A percentile compares a stretch with the other conserved stretches of the same genome.
phyloP scores from a whole-genome alignment of 2,329 filamentous ascomycete species.

The Tolypocladium ovalisporum region DNA sequence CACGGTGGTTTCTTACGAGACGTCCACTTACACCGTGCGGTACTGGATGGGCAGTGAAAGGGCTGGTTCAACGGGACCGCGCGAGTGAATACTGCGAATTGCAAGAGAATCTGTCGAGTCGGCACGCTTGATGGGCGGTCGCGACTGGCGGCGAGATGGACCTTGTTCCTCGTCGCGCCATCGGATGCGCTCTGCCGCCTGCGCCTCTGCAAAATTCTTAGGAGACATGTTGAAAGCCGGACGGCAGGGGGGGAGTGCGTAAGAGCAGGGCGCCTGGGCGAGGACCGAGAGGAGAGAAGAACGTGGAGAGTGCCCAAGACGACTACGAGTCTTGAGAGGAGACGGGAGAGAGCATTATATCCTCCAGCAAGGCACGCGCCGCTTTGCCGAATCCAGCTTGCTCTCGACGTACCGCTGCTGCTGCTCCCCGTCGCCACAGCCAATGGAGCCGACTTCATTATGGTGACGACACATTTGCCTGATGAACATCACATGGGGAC shows the following conservation, averaged over 20 bases:
- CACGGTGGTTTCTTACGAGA: neutral
- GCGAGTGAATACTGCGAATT: constrained; percentile 26
- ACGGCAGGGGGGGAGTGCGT: too few species aligned
- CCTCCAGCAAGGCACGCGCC: neutral
- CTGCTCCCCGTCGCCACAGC: neutral
- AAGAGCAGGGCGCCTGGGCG: neutral
- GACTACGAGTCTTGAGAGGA: neutral
- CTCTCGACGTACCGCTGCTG: neutral
- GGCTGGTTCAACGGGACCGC: constrained; percentile 12
- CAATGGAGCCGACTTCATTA: neutral
- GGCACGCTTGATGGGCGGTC: constrained; percentile 6
- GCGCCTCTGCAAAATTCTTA: constrained; percentile 5
- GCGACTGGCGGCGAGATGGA: constrained; percentile 9
- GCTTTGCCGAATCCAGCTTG: neutral
- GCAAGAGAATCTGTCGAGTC: constrained; percentile 27
- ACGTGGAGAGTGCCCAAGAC: neutral
- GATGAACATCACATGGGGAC: neutral
- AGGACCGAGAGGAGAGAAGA: neutral
- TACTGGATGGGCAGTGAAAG: constrained; percentile 39
- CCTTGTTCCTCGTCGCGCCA: constrained; percentile 26
- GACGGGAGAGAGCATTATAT: neutral
- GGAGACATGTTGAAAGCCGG: constrained; percentile 3
- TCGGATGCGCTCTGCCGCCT: constrained; percentile 17
- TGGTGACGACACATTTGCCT: neutral
- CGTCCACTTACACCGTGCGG: constrained; percentile 34